Conservation (phyloP, 495 filamentous ascomycete species). For the Jackrogersella minutella region DNA sequence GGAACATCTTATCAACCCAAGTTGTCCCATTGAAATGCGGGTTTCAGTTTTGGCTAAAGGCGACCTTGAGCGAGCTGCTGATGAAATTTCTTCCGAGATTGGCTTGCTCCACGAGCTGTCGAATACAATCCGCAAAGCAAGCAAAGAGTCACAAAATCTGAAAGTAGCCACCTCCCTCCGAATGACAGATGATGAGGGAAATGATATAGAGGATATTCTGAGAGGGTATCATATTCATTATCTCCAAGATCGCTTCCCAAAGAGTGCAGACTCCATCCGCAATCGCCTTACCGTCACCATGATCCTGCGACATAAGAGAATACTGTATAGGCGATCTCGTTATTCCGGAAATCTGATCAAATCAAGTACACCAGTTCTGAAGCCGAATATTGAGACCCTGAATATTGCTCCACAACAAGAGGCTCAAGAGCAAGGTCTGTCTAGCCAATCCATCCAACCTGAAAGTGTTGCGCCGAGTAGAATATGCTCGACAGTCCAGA, state of each 20-base stretch:
- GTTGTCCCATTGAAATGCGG: not conserved
- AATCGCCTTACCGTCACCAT: constrained; percentile 1
- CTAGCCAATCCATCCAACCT: not conserved
- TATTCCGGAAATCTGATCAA: not conserved
- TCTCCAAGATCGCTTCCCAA: not conserved
- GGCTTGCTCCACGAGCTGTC: constrained; percentile 14
- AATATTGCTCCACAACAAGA: not conserved
- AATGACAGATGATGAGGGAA: constrained; percentile 11
- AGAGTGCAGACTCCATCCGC: not conserved
- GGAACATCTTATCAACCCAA: not conserved
- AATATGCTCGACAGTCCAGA: not conserved
- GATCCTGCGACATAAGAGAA: not conserved
- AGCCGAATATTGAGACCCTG: not conserved
- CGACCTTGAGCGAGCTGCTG: not conserved
- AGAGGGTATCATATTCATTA: not conserved
- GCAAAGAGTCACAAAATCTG: constrained; percentile 2
- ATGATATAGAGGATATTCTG: constrained; percentile 6
- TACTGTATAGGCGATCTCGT: not conserved
- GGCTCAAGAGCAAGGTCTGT: not conserved
- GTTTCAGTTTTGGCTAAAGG: not conserved
- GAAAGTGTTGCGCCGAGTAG: not conserved
- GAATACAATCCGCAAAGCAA: constrained; percentile 21
- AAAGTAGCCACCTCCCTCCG: constrained; percentile 3
- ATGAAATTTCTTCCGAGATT: not conserved
- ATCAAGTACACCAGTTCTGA: not conserved